phyloP scores from a whole-genome alignment of 257 asterid genomes.

The Gentiana straminea region DNA sequence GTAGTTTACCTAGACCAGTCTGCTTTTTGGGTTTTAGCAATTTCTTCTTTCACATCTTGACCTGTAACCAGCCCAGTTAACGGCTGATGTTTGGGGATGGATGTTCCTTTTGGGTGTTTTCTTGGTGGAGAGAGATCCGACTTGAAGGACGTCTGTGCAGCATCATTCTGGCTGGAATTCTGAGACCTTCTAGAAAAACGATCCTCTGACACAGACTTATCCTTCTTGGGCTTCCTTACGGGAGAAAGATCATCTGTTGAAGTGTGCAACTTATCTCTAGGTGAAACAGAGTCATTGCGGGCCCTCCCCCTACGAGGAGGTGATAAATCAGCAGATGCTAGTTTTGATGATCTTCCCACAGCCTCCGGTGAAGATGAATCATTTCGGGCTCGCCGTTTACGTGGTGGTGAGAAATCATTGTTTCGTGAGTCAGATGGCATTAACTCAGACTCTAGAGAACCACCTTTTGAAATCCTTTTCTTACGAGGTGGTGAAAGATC shows the following conservation, averaged over 20 bases:
- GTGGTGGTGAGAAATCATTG: constrained; percentile 35
- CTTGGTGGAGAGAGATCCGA: constrained; percentile 85
- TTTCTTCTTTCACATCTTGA: constrained; percentile 59
- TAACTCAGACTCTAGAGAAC: constrained; percentile 32
- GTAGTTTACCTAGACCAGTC: constrained; percentile 56
- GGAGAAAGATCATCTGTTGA: constrained; percentile 40
- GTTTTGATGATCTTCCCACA: constrained; percentile 7
- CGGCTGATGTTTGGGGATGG: constrained; percentile 24
- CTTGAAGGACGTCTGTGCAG: constrained; percentile 12
- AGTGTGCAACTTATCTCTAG: constrained; percentile 17
- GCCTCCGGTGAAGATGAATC: constrained; percentile 25
- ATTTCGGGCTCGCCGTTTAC: constrained; percentile 9
- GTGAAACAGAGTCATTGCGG: constrained; percentile 49
- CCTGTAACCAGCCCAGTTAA: constrained; percentile 81
- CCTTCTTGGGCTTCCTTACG: constrained; percentile 43
- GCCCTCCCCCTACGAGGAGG: constrained; percentile 24
- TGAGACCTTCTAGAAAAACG: constrained; percentile 14
- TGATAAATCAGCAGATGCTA: constrained; percentile 14
- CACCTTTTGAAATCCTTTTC: constrained; percentile 30
- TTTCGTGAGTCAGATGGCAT: constrained; percentile 13
- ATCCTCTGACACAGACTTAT: constrained; percentile 14
- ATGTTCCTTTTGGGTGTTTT: constrained; percentile 31
- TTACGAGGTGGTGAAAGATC: constrained; percentile 48
- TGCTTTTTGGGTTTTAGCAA: constrained; percentile 44
- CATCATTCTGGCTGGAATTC: constrained; percentile 8